Conservation (phyloP, 1,284 basidiomycete genomes). For the Trichosporon inkin region DNA sequence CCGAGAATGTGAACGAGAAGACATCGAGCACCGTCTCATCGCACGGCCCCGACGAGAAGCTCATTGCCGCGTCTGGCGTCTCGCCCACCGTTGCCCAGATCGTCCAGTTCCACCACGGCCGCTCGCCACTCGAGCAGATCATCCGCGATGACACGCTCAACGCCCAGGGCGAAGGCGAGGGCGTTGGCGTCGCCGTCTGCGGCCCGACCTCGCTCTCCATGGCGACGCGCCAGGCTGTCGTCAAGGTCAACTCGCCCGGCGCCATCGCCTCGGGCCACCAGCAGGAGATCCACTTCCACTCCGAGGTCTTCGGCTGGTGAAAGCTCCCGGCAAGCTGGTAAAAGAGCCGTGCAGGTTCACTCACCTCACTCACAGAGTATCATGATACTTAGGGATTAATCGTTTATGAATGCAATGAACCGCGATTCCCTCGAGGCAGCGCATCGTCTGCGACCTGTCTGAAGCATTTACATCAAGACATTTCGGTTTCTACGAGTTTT, state of each 20-base stretch:
- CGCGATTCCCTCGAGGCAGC: neutral
- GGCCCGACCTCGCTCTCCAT: constrained; percentile 28
- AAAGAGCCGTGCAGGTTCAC: constrained; percentile 3
- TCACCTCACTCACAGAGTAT: neutral
- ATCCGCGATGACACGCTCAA: constrained; percentile 13
- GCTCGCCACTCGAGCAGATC: constrained; percentile 18
- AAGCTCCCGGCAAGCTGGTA: no score
- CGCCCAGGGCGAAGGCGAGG: constrained; percentile 11
- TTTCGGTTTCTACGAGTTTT: neutral
- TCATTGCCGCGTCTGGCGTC: constrained; percentile 4
- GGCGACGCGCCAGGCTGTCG: constrained; percentile 26
- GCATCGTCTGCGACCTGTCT: neutral
- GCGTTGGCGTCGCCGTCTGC: constrained; percentile 27
- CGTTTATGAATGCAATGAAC: constrained; percentile 2
- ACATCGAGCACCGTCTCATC: neutral
- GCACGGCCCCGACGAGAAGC: constrained; percentile 7
- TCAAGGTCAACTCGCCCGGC: constrained; percentile 20
- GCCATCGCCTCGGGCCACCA: constrained; percentile 27
- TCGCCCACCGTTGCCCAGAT: neutral
- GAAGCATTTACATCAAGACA: neutral
- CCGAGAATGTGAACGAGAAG: constrained; percentile 12
- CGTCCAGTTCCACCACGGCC: constrained; percentile 14
- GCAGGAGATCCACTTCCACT: constrained; percentile 25
- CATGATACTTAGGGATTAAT: neutral
- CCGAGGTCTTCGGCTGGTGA: constrained; percentile 38